phyloP scores from a whole-genome alignment of 805 yeast genomes.

The Kockiozyma suomiensis region DNA sequence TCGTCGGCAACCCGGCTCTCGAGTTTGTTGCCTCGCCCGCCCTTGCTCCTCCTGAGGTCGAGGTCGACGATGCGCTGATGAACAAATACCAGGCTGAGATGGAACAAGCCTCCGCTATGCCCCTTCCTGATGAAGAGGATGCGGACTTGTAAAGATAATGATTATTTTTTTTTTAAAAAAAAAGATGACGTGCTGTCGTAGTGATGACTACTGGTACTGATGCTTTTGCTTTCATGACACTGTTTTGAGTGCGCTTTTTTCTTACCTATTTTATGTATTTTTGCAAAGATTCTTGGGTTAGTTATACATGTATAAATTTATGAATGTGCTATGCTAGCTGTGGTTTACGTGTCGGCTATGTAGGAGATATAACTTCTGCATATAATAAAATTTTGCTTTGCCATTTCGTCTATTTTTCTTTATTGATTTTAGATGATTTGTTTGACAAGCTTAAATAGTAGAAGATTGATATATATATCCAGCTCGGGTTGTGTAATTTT shows the following conservation, averaged over 20 bases:
- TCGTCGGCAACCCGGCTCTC: constrained; percentile 95
- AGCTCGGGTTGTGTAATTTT: not conserved
- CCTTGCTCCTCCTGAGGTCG: constrained; percentile 99
- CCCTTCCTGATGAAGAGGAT: constrained; percentile 99
- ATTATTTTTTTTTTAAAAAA: not conserved
- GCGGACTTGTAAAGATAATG: constrained; percentile 78
- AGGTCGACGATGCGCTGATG: constrained; percentile 95
- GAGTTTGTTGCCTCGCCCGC: constrained; percentile 99
- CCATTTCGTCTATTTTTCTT: no score
- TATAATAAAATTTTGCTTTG: not conserved
- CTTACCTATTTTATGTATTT: not conserved
- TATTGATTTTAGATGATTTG: no score
- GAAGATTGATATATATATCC: no score
- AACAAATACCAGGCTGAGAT: constrained; percentile 98
- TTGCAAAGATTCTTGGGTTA: constrained; percentile 11
- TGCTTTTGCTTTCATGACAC: not conserved
- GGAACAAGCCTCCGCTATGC: constrained; percentile 99
- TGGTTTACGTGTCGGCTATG: not conserved
- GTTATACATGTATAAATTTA: constrained; percentile 12
- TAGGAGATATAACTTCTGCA: not conserved
- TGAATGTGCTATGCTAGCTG: constrained; percentile 12
- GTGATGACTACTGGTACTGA: not conserved
- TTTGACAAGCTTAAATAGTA: no score
- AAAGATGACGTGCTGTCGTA: not conserved
- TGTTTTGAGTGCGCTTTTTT: not conserved